phyloP scores from a whole-genome alignment of 2,329 filamentous ascomycete species.

The Pezicula neosporulosa region DNA sequence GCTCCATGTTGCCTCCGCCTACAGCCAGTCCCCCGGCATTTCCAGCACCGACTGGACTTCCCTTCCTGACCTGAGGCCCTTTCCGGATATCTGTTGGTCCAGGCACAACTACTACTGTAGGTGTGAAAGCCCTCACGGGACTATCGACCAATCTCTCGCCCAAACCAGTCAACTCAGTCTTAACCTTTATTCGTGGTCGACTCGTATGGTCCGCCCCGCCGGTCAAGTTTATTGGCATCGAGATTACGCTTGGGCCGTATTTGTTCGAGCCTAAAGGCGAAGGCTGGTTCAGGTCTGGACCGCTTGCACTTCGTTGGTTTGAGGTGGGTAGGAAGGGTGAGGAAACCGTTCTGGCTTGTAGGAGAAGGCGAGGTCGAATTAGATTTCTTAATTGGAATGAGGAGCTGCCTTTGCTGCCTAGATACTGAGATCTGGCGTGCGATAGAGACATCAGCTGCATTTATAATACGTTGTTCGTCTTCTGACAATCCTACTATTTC shows the following conservation, averaged over 20 bases:
- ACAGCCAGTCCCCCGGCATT: conserved; percentile 33
- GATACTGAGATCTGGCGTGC: conserved; percentile 66
- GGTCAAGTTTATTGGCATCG: background rate
- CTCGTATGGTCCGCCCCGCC: background rate
- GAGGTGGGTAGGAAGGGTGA: conserved; percentile 24
- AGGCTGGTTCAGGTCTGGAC: background rate
- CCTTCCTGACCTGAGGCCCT: background rate
- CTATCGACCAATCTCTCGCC: conserved; percentile 12
- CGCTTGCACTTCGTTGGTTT: background rate
- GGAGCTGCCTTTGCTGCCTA: conserved; percentile 54
- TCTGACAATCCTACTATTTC: conserved; percentile 1
- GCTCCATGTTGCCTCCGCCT: conserved; percentile 30
- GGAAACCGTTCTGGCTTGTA: background rate
- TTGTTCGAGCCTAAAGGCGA: conserved; percentile 1
- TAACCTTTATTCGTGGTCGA: background rate
- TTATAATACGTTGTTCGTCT: conserved; percentile 42
- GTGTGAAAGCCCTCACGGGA: conserved; percentile 17
- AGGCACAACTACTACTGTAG: conserved; percentile 22
- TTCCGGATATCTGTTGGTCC: conserved; percentile 4
- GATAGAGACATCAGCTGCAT: conserved; percentile 63
- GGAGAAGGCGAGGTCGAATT: conserved; percentile 6
- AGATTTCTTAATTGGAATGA: conserved; percentile 47
- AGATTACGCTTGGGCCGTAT: background rate
- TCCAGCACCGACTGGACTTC: conserved; percentile 5
- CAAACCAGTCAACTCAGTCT: background rate